These are phyloP conservation scores for Cordyceps tenuipes DNA, from an alignment of 2,329 filamentous ascomycete species.

Conservation along the genomic window DNA sequence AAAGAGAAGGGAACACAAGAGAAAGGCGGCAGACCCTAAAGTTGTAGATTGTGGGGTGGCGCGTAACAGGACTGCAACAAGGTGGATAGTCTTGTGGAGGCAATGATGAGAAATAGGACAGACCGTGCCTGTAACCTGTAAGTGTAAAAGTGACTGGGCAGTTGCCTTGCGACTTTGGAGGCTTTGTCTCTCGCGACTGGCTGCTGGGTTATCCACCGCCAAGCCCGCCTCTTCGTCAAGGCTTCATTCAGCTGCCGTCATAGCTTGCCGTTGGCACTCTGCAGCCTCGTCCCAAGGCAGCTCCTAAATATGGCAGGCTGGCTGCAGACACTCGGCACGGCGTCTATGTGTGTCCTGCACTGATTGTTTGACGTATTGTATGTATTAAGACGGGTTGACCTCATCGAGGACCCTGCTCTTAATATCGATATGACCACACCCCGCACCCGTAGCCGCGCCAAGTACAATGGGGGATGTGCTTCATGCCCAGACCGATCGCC, in stretches of 20 bases:
- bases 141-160: background rate
- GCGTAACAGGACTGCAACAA: slow-evolving; percentile 2
- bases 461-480: background rate
- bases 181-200: background rate
- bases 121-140: background rate
- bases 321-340: background rate
- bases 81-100: slow-evolving; percentile 3
- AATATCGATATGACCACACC: background rate
- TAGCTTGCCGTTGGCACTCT: background rate
- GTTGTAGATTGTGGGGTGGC: slow-evolving; percentile 13
- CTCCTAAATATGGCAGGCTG: background rate
- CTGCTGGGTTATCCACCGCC: background rate
- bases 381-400: too few relatives aligned
- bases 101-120: background rate
- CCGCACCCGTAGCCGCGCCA: background rate
- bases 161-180: background rate
- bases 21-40: background rate
- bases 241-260: background rate
- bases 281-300: background rate
- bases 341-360: too few relatives aligned
- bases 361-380: too few relatives aligned
- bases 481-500: background rate
- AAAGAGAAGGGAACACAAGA: background rate
- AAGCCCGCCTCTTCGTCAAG: background rate
- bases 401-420: too few relatives aligned